phyloP scores from a whole-genome alignment of 768 basidiomycete genomes.

The Suillus tomentosus region DNA sequence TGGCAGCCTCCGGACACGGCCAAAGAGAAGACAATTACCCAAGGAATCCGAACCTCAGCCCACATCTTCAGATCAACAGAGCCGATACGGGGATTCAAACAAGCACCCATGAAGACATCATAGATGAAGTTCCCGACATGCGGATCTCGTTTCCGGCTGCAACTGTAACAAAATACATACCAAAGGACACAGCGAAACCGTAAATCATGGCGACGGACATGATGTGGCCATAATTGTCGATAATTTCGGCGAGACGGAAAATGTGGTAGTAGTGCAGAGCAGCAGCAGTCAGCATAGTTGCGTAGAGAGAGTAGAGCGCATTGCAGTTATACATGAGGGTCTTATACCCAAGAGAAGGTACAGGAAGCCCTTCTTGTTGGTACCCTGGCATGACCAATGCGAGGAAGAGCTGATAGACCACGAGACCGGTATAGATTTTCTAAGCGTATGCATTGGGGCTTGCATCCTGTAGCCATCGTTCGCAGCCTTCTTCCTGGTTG shows the following conservation, averaged over 20 bases:
- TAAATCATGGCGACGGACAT: slow-evolving; percentile 96
- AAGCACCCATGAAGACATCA: slow-evolving; percentile 96
- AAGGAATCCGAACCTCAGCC: slow-evolving; percentile 95
- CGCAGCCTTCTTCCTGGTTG: no score
- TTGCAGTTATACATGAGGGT: slow-evolving; percentile 97
- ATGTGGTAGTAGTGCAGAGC: slow-evolving; percentile 75
- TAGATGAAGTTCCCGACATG: slow-evolving; percentile 95
- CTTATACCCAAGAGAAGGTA: slow-evolving; percentile 91
- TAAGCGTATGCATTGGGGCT: slow-evolving; percentile 87
- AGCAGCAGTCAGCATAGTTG: slow-evolving; percentile 74
- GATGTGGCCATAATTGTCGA: slow-evolving; percentile 93
- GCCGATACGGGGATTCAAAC: slow-evolving; percentile 91
- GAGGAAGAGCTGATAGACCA: slow-evolving; percentile 86
- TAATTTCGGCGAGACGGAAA: slow-evolving; percentile 92
- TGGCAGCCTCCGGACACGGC: slow-evolving; percentile 92
- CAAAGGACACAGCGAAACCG: slow-evolving; percentile 79
- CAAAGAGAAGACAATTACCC: slow-evolving; percentile 94
- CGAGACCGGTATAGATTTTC: slow-evolving; percentile 87
- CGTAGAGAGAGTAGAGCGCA: slow-evolving; percentile 82
- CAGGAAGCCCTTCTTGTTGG: slow-evolving; percentile 92
- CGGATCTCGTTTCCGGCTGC: slow-evolving; percentile 79
- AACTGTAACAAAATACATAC: slow-evolving; percentile 80
- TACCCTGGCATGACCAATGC: slow-evolving; percentile 92
- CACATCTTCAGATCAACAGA: slow-evolving; percentile 97
- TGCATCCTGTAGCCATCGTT: slow-evolving; percentile 64